These are phyloP conservation scores for Rhizopus arrhizus DNA, from an alignment of 371 early-diverging fungal genomes.

Conservation along the genomic window DNA sequence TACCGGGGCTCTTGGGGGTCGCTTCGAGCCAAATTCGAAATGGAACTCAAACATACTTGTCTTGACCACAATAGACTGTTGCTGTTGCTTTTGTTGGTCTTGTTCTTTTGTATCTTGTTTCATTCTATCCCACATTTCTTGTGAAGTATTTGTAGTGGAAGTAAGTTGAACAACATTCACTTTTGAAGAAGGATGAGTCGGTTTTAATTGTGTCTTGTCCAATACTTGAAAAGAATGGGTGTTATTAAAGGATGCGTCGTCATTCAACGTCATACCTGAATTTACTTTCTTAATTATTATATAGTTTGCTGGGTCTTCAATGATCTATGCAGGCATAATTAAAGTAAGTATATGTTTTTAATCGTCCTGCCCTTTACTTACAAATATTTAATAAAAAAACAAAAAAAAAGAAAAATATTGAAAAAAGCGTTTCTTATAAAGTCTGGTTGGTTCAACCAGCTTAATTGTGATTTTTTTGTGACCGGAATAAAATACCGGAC, in stretches of 20 bases:
- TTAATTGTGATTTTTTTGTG: no score
- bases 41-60: constrained; percentile 27
- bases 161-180: constrained; percentile 39
- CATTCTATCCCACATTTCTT: constrained; percentile 37
- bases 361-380: no score
- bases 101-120: constrained; percentile 21
- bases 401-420: no score
- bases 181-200: constrained; percentile 24
- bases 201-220: constrained; percentile 20
- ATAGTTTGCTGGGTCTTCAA: no score
- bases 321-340: no score
- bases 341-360: no score
- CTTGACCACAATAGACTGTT: constrained; percentile 12
- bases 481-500: no score
- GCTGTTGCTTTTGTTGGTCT: constrained; percentile 5
- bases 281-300: constrained; percentile 24
- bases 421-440: no score
- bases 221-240: constrained; percentile 16
- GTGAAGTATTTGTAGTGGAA: constrained; percentile 21
- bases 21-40: constrained; percentile 34
- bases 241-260: constrained; percentile 7
- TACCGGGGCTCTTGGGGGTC: constrained; percentile 20
- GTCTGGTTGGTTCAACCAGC: no score
- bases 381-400: no score
- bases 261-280: constrained; percentile 16